phyloP scores from a whole-genome alignment of 2,329 filamentous ascomycete genomes.

The Chaetomium sp. region DNA sequence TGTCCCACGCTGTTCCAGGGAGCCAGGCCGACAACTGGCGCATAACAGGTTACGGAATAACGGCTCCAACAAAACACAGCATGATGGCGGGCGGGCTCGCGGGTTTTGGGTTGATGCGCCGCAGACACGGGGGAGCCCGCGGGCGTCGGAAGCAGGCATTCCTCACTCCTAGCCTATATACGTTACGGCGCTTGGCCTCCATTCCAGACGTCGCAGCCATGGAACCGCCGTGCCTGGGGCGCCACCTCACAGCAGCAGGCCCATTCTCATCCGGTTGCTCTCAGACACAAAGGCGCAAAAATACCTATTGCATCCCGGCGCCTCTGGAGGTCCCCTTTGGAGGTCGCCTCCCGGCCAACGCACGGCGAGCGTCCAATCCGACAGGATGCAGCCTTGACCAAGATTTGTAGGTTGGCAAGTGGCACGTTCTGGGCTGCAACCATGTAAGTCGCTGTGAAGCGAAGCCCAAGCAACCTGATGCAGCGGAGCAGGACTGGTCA shows the following conservation, averaged over 20 bases:
- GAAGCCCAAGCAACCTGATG: conserved; percentile 11
- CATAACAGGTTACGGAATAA: neutral
- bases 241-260: conserved; percentile 15
- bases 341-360: neutral
- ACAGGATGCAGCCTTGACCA: conserved; percentile 21
- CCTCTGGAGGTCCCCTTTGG: conserved; percentile 8
- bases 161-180: conserved; percentile 31
- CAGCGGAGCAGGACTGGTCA: neutral
- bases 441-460: conserved; percentile 3
- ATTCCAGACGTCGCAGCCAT: conserved; percentile 29
- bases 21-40: neutral
- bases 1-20: conserved; percentile 18
- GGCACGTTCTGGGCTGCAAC: conserved; percentile 8
- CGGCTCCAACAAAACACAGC: conserved; percentile 16
- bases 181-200: conserved; percentile 24
- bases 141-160: conserved; percentile 28
- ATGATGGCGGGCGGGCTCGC: conserved; percentile 10
- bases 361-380: conserved; percentile 21
- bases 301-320: conserved; percentile 13
- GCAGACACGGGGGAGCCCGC: conserved; percentile 18
- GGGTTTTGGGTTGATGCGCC: conserved; percentile 5
- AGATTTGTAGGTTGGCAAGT: conserved; percentile 12
- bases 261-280: conserved; percentile 9
- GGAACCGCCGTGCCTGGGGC: conserved; percentile 20
- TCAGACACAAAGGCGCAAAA: conserved; percentile 14